Base-by-base conservation (phyloP, 2,329 filamentous ascomycete species). In the Paecilomyces variotii region DNA sequence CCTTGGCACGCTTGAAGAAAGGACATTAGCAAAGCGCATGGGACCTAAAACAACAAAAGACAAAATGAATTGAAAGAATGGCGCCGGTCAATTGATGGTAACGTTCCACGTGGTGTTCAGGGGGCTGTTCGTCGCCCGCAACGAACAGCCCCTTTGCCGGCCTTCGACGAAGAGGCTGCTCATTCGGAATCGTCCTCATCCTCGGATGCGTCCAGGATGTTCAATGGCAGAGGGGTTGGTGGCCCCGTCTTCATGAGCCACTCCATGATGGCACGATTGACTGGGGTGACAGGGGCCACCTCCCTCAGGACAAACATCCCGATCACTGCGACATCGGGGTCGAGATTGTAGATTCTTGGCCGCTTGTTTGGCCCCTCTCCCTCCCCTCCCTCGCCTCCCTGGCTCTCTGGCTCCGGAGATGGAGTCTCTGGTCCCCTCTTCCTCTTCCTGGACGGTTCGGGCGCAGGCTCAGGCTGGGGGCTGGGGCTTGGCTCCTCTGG, bases 1-100 rank as follows among this genome's bases (percentile, higher is more conserved):
- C 79, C 74, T 92, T 96, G 3, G 87, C 79, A 64, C 90, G 84
- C 84, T 92, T 84, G 74, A 80, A 35, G 14, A 45, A 53, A 7
- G 56, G n/a, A 30, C 53, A 62, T 71, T 58, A 70, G 62, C 55
- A 57, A 24, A 14, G 5, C 9, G 6, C 19, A 45, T 24, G 6
- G 49, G 11, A n/a, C 32, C 28, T 25, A 55, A 55, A 58, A 50
- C 27, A 26, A 35, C 19, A 4, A 32, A 45, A 53, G 34, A 14
- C 10, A 32, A 53, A 53, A 27, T 26, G 24, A 24, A 54, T 27
- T 54, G 35, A 39, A 24, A 19, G 2, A 45, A 24, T 19, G 39
- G 39, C 39, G 39, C 39, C 39, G 39, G 39, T 45, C 39, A 39
- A 24, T 45, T n/a, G 14, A 19, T 45, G n/a, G 39, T 24, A 7